These are phyloP conservation scores for Russula dissimulans DNA, from an alignment of 768 basidiomycete species.

Conservation along the genomic window DNA sequence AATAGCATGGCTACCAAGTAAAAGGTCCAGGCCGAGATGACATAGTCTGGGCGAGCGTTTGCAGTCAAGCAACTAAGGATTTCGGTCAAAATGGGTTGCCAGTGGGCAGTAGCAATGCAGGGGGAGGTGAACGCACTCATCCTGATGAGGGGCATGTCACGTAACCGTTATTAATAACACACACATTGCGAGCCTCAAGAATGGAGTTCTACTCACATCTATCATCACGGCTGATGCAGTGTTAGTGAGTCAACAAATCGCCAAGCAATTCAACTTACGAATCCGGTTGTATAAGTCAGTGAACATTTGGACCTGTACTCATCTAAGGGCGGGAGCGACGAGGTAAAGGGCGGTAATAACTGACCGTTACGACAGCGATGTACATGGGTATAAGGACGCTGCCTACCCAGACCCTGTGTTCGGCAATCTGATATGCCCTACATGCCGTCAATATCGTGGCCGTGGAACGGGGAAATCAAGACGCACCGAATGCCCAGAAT, in stretches of 20 bases:
- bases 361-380: constrained; percentile 35
- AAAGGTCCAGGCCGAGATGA: constrained; percentile 44
- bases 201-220: background rate
- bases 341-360: constrained; percentile 24
- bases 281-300: constrained; percentile 41
- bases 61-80: constrained; percentile 40
- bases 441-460: background rate
- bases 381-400: constrained; percentile 34
- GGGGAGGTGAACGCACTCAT: constrained; percentile 27
- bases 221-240: constrained; percentile 5
- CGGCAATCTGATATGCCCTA: constrained; percentile 52
- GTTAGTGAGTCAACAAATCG: constrained; percentile 2
- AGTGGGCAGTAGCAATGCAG: background rate
- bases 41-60: constrained; percentile 16
- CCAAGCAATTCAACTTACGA: constrained; percentile 31
- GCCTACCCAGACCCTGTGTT: constrained; percentile 35
- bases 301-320: constrained; percentile 43
- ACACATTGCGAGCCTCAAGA: background rate
- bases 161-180: background rate
- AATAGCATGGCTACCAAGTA: constrained; percentile 51
- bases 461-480: background rate
- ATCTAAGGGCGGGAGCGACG: background rate
- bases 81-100: background rate
- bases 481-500: constrained; percentile 53
- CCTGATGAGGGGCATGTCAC: constrained; percentile 21